A percentile compares a stretch with the other conserved stretches of the same genome.
Conservation (phyloP, 2,329 filamentous ascomycete genomes). For the Arachnomyces sp. region DNA sequence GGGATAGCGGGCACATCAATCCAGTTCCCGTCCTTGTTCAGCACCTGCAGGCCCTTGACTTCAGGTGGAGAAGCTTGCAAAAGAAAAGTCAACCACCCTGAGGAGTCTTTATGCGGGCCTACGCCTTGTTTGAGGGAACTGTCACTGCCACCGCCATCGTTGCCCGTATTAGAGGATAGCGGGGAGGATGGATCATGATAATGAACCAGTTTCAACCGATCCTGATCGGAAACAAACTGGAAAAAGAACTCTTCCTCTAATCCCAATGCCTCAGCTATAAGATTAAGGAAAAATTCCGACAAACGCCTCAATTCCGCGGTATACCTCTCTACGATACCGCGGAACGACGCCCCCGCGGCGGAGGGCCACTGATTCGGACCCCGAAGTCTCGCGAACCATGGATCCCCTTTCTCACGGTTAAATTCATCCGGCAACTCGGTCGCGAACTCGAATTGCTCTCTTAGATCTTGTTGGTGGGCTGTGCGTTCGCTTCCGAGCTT, state of each 20-base stretch:
- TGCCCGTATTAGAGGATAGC: slow-evolving; percentile 10
- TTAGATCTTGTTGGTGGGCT: slow-evolving; percentile 42
- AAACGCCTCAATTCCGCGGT: slow-evolving; percentile 44
- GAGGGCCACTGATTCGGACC: slow-evolving; percentile 46
- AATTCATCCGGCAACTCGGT: slow-evolving; percentile 43
- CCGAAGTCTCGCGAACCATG: slow-evolving; percentile 37
- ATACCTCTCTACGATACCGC: slow-evolving; percentile 39
- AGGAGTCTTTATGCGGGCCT: slow-evolving; percentile 55
- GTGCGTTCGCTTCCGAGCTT: slow-evolving; percentile 49
- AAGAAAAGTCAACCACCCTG: slow-evolving; percentile 57
- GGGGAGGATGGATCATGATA: slow-evolving; percentile 36
- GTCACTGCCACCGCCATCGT: too few relatives aligned
- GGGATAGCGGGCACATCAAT: slow-evolving; percentile 31
- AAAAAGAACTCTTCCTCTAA: slow-evolving; percentile 44
- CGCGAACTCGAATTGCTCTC: slow-evolving; percentile 55
- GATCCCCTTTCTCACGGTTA: slow-evolving; percentile 18
- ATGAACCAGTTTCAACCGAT: slow-evolving; percentile 51
- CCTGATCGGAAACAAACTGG: slow-evolving; percentile 48
- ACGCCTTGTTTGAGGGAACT: slow-evolving; percentile 41
- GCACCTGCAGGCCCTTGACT: slow-evolving; percentile 36
- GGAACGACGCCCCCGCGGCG: slow-evolving; percentile 24
- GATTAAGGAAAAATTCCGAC: slow-evolving; percentile 46
- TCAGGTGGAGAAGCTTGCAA: slow-evolving; percentile 50
- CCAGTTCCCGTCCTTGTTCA: slow-evolving; percentile 36
- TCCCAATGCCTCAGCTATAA: slow-evolving; percentile 48